Conservation (phyloP, 139 green algal genomes). For the Microglena sp. region DNA sequence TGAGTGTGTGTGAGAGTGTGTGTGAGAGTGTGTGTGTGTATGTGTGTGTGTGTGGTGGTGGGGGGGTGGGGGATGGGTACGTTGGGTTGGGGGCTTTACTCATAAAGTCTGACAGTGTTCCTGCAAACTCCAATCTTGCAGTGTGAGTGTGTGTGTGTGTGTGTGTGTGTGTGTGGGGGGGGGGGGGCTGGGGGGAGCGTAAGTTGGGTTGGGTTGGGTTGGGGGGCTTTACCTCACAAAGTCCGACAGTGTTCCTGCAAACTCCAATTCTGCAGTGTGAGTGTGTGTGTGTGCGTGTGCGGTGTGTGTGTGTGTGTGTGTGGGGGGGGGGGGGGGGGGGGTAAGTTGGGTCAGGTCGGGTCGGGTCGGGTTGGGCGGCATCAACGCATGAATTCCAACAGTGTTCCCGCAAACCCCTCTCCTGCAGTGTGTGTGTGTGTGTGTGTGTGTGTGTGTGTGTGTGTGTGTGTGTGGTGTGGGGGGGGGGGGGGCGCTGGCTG, state of each 20-base stretch:
- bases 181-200: background rate
- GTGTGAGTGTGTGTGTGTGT: background rate
- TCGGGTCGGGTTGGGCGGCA: background rate
- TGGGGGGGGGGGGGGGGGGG: background rate
- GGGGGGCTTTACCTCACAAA: background rate
- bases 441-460: no score
- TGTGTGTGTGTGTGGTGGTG: no score
- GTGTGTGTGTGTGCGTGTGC: background rate
- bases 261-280: background rate
- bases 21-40: no score
- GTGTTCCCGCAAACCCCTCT: background rate
- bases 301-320: background rate
- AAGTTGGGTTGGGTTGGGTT: background rate
- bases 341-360: no score
- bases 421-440: background rate
- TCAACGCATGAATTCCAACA: background rate
- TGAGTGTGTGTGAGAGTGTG: no score
- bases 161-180: background rate
- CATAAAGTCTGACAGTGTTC: constrained; percentile 70
- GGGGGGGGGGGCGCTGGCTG: no score
- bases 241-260: background rate
- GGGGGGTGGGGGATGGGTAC: constrained; percentile 53
- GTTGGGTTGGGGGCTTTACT: constrained; percentile 42
- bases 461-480: no score
- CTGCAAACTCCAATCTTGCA: constrained; percentile 64